Percentiles rank a stretch among this genome's conserved stretches.
These are phyloP conservation scores for Tolypocladium pustulatum DNA, from an alignment of 2,329 filamentous ascomycete species.

Conservation along the genomic window DNA sequence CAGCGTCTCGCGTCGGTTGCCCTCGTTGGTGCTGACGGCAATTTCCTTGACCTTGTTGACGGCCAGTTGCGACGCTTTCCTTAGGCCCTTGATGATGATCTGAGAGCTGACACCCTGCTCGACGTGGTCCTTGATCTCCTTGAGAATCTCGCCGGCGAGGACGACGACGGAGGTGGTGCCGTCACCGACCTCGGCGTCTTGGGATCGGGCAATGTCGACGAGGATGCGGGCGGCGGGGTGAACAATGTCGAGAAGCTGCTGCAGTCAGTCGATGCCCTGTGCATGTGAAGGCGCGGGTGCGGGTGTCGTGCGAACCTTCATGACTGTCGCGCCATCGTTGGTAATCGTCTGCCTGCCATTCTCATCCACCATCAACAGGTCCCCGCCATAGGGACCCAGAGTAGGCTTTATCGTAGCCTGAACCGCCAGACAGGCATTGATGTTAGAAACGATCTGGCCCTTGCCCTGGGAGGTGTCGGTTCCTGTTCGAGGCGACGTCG, in stretches of 20 bases:
- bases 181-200: conserved; percentile 98
- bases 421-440: conserved; percentile 94
- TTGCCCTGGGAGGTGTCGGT: conserved; percentile 97
- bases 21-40: conserved; percentile 72
- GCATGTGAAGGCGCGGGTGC: not conserved
- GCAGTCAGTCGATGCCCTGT: not conserved
- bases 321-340: conserved; percentile 97
- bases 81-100: conserved; percentile 91
- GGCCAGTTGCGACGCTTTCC: conserved; percentile 78
- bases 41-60: conserved; percentile 99
- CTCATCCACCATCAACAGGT: conserved; percentile 88
- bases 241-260: conserved; percentile 88
- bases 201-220: conserved; percentile 94
- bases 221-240: conserved; percentile 95
- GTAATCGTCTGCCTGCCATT: conserved; percentile 97
- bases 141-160: conserved; percentile 91
- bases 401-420: conserved; percentile 95
- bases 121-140: conserved; percentile 92
- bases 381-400: conserved; percentile 90
- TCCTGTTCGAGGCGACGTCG: conserved; percentile 38
- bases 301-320: conserved; percentile 58
- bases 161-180: conserved; percentile 97
- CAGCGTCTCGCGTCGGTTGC: conserved; percentile 78
- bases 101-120: conserved; percentile 96
- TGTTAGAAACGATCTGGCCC: conserved; percentile 93